Base-by-base conservation (phyloP, 176 grass and related monocot genomes). In the Avena eriantha region DNA sequence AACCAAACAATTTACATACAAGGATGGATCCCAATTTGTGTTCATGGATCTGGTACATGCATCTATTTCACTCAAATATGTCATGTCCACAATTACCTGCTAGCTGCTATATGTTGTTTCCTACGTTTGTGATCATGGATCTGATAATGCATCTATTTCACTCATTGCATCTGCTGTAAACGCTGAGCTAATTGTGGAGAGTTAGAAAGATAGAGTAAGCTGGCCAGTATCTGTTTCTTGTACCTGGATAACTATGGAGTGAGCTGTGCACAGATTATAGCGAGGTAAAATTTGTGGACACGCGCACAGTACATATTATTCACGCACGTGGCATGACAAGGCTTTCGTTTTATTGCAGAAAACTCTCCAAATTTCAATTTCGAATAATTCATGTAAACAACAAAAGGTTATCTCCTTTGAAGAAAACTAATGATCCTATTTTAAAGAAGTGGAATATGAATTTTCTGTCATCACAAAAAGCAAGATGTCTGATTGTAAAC, bases 1-100 rank as follows among this genome's bases (percentile, higher is more conserved):
- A 78, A 91, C 87, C 18, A 96, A 98, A 68, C 96, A 98, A 82
- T 98, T 94, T 48, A 98, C 96, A 49, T 98, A 98, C 82, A 98
- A 96, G 80, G 96, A 98, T 86, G 90, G 94, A 3, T 14, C 86
- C 59, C 92, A 98, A 69, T 98, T 84, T 45, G 92, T 99, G 83
- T 99, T 96, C 77, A 96, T 99, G 97, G 94, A 99, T 91, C 77
- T 99, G 94, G 97, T 96, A 93, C 6, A 22, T 26, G 7, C 21
- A 70, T 79, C 22, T 55, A 18, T 4, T 81, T 81, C 4, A 23
- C 43, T 16, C 18, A 61, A 80, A 76, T 76, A 61, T 73, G 60
- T 60, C 17, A 41, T 72, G 16, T 48, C 45, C 74, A 18, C 67
- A 78, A n/a, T 22, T 43, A 54, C 0, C 51, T 66, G 33, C 19